These are phyloP conservation scores for Eucalyptus tenuipes DNA, from an alignment of 345 rosid genomes.

Conservation along the genomic window DNA sequence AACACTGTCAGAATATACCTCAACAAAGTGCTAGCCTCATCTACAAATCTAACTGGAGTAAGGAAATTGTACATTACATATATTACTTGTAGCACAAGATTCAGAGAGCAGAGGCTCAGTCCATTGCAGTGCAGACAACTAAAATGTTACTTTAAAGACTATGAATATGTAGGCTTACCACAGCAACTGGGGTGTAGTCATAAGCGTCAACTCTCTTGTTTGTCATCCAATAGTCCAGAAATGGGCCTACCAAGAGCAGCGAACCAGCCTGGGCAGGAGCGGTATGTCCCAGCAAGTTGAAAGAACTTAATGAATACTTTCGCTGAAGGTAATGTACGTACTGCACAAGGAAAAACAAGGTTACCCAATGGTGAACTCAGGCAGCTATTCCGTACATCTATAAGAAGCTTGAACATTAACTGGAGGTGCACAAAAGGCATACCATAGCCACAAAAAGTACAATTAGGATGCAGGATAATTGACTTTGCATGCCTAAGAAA, in stretches of 20 bases:
- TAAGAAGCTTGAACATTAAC: background rate
- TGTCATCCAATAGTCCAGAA: slow-evolving; percentile 90
- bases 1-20: background rate
- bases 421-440: background rate
- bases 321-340: slow-evolving; percentile 91
- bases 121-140: background rate
- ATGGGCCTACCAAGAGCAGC: slow-evolving; percentile 70
- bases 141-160: background rate
- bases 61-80: background rate
- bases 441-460: background rate
- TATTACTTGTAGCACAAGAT: background rate
- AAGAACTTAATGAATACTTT: slow-evolving; percentile 75
- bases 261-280: slow-evolving; percentile 98
- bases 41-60: background rate
- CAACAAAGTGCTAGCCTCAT: background rate
- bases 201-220: slow-evolving; percentile 61
- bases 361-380: background rate
- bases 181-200: slow-evolving; percentile 38
- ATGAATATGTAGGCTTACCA: slow-evolving; percentile 31
- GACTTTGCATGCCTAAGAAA: background rate
- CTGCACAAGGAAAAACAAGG: slow-evolving; percentile 32
- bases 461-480: background rate
- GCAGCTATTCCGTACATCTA: background rate
- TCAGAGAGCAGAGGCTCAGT: background rate
- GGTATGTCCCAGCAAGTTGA: slow-evolving; percentile 92